Conservation (phyloP, 179 eudicot genomes). For the Monotropa hypopitys region DNA sequence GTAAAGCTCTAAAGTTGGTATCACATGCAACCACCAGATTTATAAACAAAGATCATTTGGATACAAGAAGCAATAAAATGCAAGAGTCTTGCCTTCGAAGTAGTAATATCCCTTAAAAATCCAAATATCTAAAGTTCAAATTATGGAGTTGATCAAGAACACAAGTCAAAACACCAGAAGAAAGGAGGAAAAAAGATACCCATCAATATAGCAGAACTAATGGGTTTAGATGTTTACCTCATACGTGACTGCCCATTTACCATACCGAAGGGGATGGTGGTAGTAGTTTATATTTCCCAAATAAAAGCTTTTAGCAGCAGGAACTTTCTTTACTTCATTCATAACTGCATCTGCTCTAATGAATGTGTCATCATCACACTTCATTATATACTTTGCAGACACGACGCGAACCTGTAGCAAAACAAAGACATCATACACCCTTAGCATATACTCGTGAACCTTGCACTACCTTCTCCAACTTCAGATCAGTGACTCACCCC, state of each 20-base stretch:
- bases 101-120: background rate
- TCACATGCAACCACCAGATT: background rate
- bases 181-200: background rate
- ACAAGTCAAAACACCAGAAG: background rate
- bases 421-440: background rate
- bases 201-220: background rate
- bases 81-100: background rate
- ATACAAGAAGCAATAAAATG: background rate
- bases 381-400: slow-evolving; percentile 71
- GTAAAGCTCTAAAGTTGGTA: background rate
- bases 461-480: background rate
- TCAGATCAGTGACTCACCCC: slow-evolving; percentile 38
- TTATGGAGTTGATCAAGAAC: background rate
- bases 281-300: slow-evolving; percentile 80
- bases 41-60: background rate
- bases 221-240: slow-evolving; percentile 36
- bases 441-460: background rate
- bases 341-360: slow-evolving; percentile 64
- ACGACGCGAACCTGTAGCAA: slow-evolving; percentile 53
- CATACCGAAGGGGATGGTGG: slow-evolving; percentile 75
- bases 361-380: slow-evolving; percentile 88
- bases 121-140: background rate
- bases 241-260: slow-evolving; percentile 85
- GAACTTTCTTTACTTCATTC: slow-evolving; percentile 44
- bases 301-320: slow-evolving; percentile 53